Conservation (phyloP, 148 eudicot species). For the Rhododendron mucronatum region DNA sequence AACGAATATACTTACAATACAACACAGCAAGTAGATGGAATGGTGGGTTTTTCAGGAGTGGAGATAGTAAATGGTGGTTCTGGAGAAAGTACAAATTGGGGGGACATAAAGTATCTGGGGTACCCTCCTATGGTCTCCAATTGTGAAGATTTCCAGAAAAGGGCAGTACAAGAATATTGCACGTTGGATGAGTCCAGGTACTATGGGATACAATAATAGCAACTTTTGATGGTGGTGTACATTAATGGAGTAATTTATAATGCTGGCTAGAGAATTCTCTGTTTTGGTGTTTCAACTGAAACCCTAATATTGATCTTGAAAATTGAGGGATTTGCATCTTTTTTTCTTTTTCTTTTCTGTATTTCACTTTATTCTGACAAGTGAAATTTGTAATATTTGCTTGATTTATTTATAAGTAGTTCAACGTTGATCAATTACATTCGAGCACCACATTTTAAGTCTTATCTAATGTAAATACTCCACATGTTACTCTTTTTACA, state of each 20-base stretch:
- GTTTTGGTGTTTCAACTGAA: background rate
- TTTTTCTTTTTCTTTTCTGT: too few relatives aligned
- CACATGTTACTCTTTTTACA: background rate
- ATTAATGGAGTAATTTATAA: conserved; percentile 12
- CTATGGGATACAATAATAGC: conserved; percentile 25
- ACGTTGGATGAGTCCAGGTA: conserved; percentile 12
- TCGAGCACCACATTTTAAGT: background rate
- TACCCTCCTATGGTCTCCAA: conserved; percentile 25
- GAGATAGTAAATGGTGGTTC: conserved; percentile 28
- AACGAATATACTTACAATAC: conserved; percentile 9
- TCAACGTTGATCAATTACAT: background rate
- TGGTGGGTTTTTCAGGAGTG: conserved; percentile 26
- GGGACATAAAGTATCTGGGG: conserved; percentile 29
- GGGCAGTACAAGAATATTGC: background rate
- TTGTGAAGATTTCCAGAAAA: background rate
- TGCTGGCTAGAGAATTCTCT: background rate
- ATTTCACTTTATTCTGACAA: background rate
- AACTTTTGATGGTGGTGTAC: conserved; percentile 4
- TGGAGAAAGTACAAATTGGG: conserved; percentile 37
- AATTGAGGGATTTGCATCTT: background rate
- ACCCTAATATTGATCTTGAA: background rate
- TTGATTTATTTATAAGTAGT: background rate
- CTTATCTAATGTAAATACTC: background rate
- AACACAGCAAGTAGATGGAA: conserved; percentile 18
- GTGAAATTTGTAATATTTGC: background rate